These are phyloP conservation scores for Cutaneotrichosporon spelunceum DNA, from an alignment of 1,284 basidiomycete species.

Conservation along the genomic window DNA sequence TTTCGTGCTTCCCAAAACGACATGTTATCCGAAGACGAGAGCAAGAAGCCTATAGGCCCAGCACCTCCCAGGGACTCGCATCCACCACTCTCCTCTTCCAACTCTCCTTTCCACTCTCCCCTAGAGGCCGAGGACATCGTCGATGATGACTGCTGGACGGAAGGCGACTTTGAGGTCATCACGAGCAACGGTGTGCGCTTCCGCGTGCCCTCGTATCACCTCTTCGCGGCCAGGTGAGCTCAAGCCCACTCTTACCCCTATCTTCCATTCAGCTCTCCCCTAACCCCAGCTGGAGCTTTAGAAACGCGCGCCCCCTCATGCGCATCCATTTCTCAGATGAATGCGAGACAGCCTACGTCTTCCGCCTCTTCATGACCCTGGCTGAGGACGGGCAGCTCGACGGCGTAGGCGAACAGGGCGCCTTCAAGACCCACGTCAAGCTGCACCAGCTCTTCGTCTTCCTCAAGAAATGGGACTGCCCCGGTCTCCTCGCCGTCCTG, in stretches of 20 bases:
- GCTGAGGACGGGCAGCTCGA: background rate
- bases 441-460: background rate
- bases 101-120: background rate
- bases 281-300: background rate
- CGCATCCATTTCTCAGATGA: background rate
- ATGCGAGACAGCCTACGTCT: background rate
- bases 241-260: background rate
- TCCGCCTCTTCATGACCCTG: background rate
- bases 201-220: background rate
- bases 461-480: background rate
- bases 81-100: background rate
- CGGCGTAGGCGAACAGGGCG: background rate
- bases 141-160: background rate
- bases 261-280: background rate
- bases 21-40: background rate
- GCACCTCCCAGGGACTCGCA: background rate
- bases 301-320: background rate
- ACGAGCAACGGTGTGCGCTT: background rate
- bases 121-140: background rate
- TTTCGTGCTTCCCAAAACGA: too few relatives aligned
- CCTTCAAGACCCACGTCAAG: background rate
- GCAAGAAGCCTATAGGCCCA: too few relatives aligned
- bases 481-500: background rate
- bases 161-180: constrained; percentile 5
- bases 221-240: background rate